A percentile compares a stretch with the other conserved stretches of the same genome.
Evolutionary conservation across 2,329 filamentous ascomycete genomes (phyloP).

Genomic region (Triangularia setosa): DNA sequence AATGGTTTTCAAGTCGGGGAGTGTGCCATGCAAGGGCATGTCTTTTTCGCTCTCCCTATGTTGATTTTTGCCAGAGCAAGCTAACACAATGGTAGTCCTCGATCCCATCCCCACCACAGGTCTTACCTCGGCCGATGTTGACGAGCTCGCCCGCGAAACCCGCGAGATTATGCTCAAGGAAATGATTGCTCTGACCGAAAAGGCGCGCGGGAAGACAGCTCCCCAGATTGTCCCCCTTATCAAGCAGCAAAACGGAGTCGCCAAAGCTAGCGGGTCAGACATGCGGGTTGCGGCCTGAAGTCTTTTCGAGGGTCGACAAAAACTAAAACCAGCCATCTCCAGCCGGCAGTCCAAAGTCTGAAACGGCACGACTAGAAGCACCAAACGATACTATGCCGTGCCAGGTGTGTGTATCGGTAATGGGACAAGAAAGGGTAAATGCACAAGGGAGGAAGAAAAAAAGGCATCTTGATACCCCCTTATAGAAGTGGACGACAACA

Average conservation of each 20-base stretch:
- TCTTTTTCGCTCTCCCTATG: not conserved
- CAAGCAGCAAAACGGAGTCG: slow-evolving; percentile 28
- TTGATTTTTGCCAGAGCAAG: not conserved
- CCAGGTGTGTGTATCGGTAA: not conserved
- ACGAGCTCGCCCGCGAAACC: slow-evolving; percentile 64
- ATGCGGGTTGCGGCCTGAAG: slow-evolving; percentile 22
- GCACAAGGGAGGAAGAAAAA: not conserved
- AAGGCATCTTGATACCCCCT: not conserved
- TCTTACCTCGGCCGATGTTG: slow-evolving; percentile 72
- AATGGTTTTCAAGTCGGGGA: slow-evolving; percentile 62
- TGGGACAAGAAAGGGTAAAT: not conserved
- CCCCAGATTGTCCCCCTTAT: slow-evolving; percentile 24
- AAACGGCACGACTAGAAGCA: not conserved
- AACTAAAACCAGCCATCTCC: not conserved
- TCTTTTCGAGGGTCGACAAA: not conserved
- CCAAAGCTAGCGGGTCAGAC: slow-evolving; percentile 33
- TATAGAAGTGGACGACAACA: not conserved
- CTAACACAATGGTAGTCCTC: slow-evolving; percentile 53
- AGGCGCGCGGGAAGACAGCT: slow-evolving; percentile 42
- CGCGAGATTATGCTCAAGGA: slow-evolving; percentile 73
- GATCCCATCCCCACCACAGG: slow-evolving; percentile 74
- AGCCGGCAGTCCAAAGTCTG: not conserved
- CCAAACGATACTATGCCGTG: not conserved
- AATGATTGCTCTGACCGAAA: slow-evolving; percentile 50
- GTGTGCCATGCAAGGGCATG: slow-evolving; percentile 70